These are phyloP conservation scores for Backusella australiensis DNA, from an alignment of 192 early-diverging fungal genomes.

Conservation along the genomic window DNA sequence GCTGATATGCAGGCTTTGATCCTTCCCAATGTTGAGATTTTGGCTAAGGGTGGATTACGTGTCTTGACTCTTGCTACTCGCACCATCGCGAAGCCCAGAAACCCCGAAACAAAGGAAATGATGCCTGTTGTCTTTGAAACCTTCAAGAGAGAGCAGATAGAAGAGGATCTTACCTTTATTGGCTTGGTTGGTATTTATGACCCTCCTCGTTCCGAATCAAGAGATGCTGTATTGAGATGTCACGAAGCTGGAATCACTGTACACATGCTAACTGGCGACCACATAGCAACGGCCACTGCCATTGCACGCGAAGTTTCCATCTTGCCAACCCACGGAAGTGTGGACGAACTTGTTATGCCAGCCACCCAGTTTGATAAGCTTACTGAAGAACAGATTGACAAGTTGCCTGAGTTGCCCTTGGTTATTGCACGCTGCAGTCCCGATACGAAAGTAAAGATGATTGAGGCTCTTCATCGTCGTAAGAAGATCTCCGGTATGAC, in stretches of 20 bases:
- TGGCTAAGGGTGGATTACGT: conserved; percentile 74
- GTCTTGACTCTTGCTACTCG: conserved; percentile 76
- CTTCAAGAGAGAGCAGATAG: conserved; percentile 58
- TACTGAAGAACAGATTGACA: conserved; percentile 77
- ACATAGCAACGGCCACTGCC: conserved; percentile 85
- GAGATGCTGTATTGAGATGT: conserved; percentile 70
- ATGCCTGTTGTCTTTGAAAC: conserved; percentile 29
- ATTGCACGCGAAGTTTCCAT: conserved; percentile 90
- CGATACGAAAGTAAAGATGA: conserved; percentile 98
- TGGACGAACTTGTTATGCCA: conserved; percentile 69
- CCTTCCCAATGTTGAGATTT: conserved; percentile 60
- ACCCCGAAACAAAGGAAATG: conserved; percentile 22
- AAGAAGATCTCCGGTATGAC: conserved; percentile 82
- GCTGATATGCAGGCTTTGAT: conserved; percentile 42
- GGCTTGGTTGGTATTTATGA: conserved; percentile 94
- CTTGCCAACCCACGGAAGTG: conserved; percentile 53
- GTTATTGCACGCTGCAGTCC: conserved; percentile 94
- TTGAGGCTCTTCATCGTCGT: conserved; percentile 83
- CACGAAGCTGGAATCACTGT: conserved; percentile 90
- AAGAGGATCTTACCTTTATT: conserved; percentile 72
- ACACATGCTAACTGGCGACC: conserved; percentile 96
- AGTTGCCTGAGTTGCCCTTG: conserved; percentile 71
- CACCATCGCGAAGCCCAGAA: conserved; percentile 37
- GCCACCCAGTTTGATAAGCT: conserved; percentile 84
- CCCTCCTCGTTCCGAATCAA: conserved; percentile 76